Conservation (phyloP, 352 stramenopile species). For the Albugo candida region DNA sequence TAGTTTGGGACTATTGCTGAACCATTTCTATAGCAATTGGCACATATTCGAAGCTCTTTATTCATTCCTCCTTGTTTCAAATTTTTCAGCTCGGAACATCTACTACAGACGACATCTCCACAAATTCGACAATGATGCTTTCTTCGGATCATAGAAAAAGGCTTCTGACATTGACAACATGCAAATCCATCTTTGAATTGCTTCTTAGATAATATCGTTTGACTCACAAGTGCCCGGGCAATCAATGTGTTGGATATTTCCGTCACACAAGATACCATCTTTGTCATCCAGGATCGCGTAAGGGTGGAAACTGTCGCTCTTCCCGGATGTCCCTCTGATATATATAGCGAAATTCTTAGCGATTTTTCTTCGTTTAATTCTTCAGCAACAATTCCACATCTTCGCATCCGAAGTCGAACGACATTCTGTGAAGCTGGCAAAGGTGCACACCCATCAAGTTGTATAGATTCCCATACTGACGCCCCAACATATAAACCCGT, state of each 20-base stretch:
- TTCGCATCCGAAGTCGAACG: slow-evolving; percentile 54
- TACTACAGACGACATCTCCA: slow-evolving; percentile 69
- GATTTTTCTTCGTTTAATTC: slow-evolving; percentile 32
- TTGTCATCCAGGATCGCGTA: slow-evolving; percentile 67
- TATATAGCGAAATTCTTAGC: slow-evolving; percentile 45
- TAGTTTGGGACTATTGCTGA: slow-evolving; percentile 46
- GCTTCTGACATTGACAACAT: slow-evolving; percentile 55
- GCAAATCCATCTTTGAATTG: slow-evolving; percentile 62
- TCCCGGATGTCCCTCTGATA: slow-evolving; percentile 57
- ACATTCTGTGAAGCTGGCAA: slow-evolving; percentile 59
- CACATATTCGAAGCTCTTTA: slow-evolving; percentile 62
- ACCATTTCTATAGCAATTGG: slow-evolving; percentile 32
- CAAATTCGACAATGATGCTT: slow-evolving; percentile 77
- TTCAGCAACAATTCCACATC: slow-evolving; percentile 63
- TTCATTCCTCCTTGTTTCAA: slow-evolving; percentile 37
- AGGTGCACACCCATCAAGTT: slow-evolving; percentile 54
- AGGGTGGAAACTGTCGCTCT: slow-evolving; percentile 46
- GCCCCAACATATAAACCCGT: slow-evolving; percentile 38
- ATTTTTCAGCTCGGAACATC: slow-evolving; percentile 63
- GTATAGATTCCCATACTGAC: slow-evolving; percentile 71
- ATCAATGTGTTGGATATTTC: slow-evolving; percentile 50
- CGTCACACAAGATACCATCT: slow-evolving; percentile 47
- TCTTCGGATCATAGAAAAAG: slow-evolving; percentile 51
- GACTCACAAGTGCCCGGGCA: slow-evolving; percentile 31
- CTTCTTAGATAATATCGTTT: slow-evolving; percentile 45